Evolutionary conservation across 306 rosid species (phyloP).

Genomic region (Dryas octopetala): DNA sequence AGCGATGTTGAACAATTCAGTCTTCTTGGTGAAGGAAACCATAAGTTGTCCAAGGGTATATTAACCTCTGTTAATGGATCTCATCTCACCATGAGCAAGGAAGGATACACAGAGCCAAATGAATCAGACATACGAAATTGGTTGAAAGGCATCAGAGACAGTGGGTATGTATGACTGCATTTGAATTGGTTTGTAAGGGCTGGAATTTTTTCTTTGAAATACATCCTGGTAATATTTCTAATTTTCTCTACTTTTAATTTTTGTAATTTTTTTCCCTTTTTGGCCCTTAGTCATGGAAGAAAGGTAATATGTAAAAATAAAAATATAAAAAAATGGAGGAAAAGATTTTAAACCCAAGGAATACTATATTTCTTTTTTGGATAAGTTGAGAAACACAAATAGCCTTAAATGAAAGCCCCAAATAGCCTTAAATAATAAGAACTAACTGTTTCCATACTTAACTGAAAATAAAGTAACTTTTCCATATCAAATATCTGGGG

Average conservation of each 20-base stretch:
- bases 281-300: background rate
- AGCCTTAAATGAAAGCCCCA: too few species aligned
- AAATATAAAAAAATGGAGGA: too few species aligned
- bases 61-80: constrained; percentile 47
- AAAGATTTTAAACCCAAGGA: too few species aligned
- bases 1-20: constrained; percentile 72
- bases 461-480: too few species aligned
- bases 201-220: constrained; percentile 3
- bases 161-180: constrained; percentile 62
- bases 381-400: too few species aligned
- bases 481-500: too few species aligned
- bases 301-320: background rate
- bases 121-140: constrained; percentile 83
- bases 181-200: background rate
- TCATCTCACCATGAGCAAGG: constrained; percentile 50
- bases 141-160: constrained; percentile 93
- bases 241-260: background rate
- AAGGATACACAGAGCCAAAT: constrained; percentile 64
- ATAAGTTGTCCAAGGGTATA: constrained; percentile 61
- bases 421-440: too few species aligned
- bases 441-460: too few species aligned
- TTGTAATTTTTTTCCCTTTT: background rate
- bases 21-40: constrained; percentile 92
- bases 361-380: too few species aligned
- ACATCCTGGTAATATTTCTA: background rate